Evolutionary conservation across 176 grass and related monocot genomes (phyloP).

Genomic region (sorghum (Sorghum bicolor)): Sorghum_bicolor_NCBIv3 NC_012873.2:10364501-10365000

Average conservation of each 20-base stretch:
- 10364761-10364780: slow-evolving; percentile 37
- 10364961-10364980: slow-evolving; percentile 64
- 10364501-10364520: slow-evolving; percentile 93
- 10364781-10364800: not conserved
- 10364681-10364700: slow-evolving; percentile 88
- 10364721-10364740: slow-evolving; percentile 90
- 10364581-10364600: slow-evolving; percentile 83
- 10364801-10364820: slow-evolving; percentile 13
- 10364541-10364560: slow-evolving; percentile 92
- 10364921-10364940: slow-evolving; percentile 76
- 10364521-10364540: slow-evolving; percentile 86
- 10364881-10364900: slow-evolving; percentile 59
- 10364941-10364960: slow-evolving; percentile 63
- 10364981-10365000: slow-evolving; percentile 77
- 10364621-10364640: slow-evolving; percentile 77
- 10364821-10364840: not conserved
- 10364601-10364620: slow-evolving; percentile 65
- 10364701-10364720: slow-evolving; percentile 87
- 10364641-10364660: slow-evolving; percentile 97
- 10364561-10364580: slow-evolving; percentile 94
- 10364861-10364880: slow-evolving; percentile 72
- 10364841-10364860: slow-evolving; percentile 20
- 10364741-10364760: slow-evolving; percentile 83
- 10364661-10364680: slow-evolving; percentile 91
- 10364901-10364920: slow-evolving; percentile 89